These are phyloP conservation scores for Ziziphus jujuba DNA, from an alignment of 306 rosid species.

Conservation along the genomic window DNA sequence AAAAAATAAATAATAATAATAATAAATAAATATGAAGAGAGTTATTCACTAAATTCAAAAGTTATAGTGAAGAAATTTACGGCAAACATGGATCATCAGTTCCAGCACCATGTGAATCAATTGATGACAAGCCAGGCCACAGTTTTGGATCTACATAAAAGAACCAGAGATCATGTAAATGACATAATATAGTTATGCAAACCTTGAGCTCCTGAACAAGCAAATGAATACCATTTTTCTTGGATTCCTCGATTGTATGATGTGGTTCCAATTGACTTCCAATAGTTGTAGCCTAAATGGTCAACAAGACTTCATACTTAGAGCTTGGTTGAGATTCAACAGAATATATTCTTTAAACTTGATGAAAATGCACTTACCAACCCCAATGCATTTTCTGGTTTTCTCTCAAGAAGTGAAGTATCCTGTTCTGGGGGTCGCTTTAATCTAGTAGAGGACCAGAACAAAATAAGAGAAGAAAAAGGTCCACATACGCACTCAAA, in stretches of 20 bases:
- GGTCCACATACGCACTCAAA: not conserved
- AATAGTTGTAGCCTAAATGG: conserved; percentile 33
- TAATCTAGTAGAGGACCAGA: conserved; percentile 33
- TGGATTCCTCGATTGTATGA: conserved; percentile 28
- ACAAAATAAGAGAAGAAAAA: not conserved
- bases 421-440: conserved; percentile 32
- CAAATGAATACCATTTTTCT: conserved; percentile 34
- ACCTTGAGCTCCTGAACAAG: not conserved
- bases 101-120: conserved; percentile 13
- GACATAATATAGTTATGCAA: not conserved
- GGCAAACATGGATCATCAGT: conserved; percentile 5
- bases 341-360: not conserved
- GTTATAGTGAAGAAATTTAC: conserved; percentile 22
- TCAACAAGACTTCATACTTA: conserved; percentile 8
- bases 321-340: conserved; percentile 3
- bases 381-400: conserved; percentile 33
- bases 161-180: not conserved
- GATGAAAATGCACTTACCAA: conserved; percentile 32
- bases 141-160: conserved; percentile 30
- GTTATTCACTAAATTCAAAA: not conserved
- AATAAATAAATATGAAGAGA: too few relatives aligned
- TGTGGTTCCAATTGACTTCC: conserved; percentile 33
- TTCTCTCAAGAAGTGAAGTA: conserved; percentile 29
- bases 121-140: conserved; percentile 47
- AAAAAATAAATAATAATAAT: too few relatives aligned